These are phyloP conservation scores for Syzygium syzygioides DNA, from an alignment of 441 rosid genomes.

Conservation along the genomic window DNA sequence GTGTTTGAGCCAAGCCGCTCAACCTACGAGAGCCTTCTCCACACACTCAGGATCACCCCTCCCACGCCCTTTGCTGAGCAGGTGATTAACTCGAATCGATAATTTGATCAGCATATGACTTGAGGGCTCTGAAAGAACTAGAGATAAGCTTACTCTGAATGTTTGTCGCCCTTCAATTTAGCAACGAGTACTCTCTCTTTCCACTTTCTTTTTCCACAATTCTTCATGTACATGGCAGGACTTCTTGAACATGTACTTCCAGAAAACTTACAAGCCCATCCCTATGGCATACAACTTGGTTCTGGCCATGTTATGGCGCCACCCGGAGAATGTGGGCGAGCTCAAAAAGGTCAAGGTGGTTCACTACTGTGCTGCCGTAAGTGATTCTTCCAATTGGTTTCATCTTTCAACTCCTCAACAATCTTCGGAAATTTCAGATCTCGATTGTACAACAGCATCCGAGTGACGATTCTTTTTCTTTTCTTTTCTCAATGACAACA, in stretches of 20 bases:
- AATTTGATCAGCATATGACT: background rate
- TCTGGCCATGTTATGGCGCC: constrained; percentile 69
- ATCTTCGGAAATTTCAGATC: background rate
- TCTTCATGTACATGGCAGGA: constrained; percentile 22
- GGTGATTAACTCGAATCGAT: constrained; percentile 19
- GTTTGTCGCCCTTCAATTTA: background rate
- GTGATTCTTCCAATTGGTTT: constrained; percentile 1
- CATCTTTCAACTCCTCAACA: background rate
- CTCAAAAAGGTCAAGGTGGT: constrained; percentile 44
- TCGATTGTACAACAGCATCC: background rate
- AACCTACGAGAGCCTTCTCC: constrained; percentile 39
- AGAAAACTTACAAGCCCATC: constrained; percentile 50
- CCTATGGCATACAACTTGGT: constrained; percentile 50
- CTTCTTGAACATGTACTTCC: constrained; percentile 56
- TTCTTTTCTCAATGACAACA: background rate
- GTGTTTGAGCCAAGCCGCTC: constrained; percentile 51
- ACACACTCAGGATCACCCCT: constrained; percentile 33
- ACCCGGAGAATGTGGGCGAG: constrained; percentile 45
- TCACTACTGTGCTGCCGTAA: constrained; percentile 66
- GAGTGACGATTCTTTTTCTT: background rate
- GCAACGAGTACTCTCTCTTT: background rate
- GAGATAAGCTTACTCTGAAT: background rate
- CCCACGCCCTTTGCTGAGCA: constrained; percentile 66
- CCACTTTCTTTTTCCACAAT: background rate
- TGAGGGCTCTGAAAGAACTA: background rate